These are phyloP conservation scores for Chalciporus sp. DNA, from an alignment of 1,284 basidiomycete species.

Conservation along the genomic window DNA sequence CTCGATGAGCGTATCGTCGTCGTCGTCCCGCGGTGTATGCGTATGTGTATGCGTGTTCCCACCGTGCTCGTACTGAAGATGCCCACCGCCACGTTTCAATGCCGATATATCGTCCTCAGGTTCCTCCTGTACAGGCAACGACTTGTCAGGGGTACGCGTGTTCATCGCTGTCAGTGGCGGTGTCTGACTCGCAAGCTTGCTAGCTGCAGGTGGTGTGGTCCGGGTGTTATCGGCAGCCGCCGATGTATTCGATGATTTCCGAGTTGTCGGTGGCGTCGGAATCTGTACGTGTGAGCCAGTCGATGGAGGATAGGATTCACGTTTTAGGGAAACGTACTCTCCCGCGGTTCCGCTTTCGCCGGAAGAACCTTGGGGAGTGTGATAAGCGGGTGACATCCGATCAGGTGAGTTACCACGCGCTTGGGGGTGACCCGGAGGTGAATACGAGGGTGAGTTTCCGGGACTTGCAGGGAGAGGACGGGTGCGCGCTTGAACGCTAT, in stretches of 20 bases:
- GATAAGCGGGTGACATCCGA: slow-evolving; percentile 54
- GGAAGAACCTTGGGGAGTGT: slow-evolving; percentile 52
- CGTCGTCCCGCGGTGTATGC: slow-evolving; percentile 44
- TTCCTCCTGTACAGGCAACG: slow-evolving; percentile 77
- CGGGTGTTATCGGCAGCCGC: slow-evolving; percentile 41
- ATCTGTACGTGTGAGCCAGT: slow-evolving; percentile 23
- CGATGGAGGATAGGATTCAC: slow-evolving; percentile 45
- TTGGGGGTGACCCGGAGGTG: slow-evolving; percentile 40
- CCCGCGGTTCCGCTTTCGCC: slow-evolving; percentile 50
- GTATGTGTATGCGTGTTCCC: slow-evolving; percentile 14
- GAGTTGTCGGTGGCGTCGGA: slow-evolving; percentile 35
- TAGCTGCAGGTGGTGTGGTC: slow-evolving; percentile 43
- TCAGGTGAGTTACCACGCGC: slow-evolving; percentile 48
- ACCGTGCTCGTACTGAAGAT: slow-evolving; percentile 30
- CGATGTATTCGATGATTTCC: slow-evolving; percentile 38
- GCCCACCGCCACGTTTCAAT: slow-evolving; percentile 29
- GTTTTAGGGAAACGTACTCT: slow-evolving; percentile 51
- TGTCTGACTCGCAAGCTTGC: slow-evolving; percentile 52
- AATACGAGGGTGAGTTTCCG: slow-evolving; percentile 48
- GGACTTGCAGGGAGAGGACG: slow-evolving; percentile 43
- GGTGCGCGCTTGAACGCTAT: slow-evolving; percentile 55
- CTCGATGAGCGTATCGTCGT: slow-evolving; percentile 52
- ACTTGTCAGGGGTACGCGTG: slow-evolving; percentile 68
- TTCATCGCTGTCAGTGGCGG: slow-evolving; percentile 57
- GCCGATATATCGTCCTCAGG: slow-evolving; percentile 60